A percentile compares a stretch with the other conserved stretches of the same genome.
phyloP scores from a whole-genome alignment of 176 grass and related monocot genomes.

The Musa itinerans region DNA sequence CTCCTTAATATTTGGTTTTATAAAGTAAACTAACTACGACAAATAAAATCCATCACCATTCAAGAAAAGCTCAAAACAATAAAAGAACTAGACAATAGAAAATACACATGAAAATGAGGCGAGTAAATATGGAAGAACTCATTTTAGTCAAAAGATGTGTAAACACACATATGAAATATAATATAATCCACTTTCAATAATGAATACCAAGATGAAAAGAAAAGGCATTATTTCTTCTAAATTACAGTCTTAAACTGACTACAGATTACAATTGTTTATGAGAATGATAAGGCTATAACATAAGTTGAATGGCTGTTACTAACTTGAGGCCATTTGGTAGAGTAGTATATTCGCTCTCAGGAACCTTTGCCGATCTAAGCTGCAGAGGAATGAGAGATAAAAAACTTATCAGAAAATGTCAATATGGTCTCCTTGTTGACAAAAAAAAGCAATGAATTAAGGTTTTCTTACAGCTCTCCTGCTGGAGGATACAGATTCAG shows the following conservation, averaged over 20 bases:
- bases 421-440: not conserved
- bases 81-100: too few species aligned
- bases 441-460: slow-evolving; percentile 2
- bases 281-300: not conserved
- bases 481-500: slow-evolving; percentile 73
- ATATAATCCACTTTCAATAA: too few species aligned
- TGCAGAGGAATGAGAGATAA: slow-evolving; percentile 28
- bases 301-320: slow-evolving; percentile 19
- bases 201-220: not conserved
- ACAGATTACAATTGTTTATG: not conserved
- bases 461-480: slow-evolving; percentile 74
- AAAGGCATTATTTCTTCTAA: not conserved
- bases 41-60: too few species aligned
- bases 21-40: too few species aligned
- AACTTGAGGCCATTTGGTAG: slow-evolving; percentile 93
- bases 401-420: not conserved
- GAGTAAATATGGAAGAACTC: too few species aligned
- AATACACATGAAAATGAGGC: too few species aligned
- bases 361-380: slow-evolving; percentile 75
- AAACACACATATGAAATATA: too few species aligned
- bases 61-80: too few species aligned
- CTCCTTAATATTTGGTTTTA: too few species aligned
- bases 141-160: too few species aligned
- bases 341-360: slow-evolving; percentile 69
- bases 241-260: not conserved